These are phyloP conservation scores for Colletotrichum zoysiae DNA, from an alignment of 2,329 filamentous ascomycete genomes.

Conservation along the genomic window DNA sequence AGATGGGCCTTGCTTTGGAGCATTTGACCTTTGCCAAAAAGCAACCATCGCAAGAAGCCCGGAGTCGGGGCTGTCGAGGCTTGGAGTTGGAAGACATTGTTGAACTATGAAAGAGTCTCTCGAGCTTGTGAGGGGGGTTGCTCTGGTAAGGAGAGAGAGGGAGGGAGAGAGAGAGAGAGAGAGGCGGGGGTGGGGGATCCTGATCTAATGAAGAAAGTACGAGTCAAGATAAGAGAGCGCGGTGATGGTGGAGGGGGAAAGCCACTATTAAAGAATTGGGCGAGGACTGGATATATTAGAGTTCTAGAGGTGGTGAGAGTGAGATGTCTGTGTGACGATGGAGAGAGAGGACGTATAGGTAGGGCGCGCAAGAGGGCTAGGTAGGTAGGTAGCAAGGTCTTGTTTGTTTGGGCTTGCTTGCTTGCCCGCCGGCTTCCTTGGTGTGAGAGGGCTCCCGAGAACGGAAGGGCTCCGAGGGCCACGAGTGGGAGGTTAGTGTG, in stretches of 20 bases:
- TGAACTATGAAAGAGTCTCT: conserved; percentile 32
- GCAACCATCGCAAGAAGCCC: conserved; percentile 66
- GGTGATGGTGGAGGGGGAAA: conserved; percentile 32
- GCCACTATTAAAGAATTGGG: conserved; percentile 39
- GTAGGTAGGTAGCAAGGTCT: too few relatives aligned
- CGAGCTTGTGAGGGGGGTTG: neutral
- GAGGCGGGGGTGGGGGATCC: conserved; percentile 22
- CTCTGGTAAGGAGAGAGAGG: conserved; percentile 22
- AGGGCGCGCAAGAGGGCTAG: conserved; percentile 38
- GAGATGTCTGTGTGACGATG: conserved; percentile 40
- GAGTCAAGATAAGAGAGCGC: conserved; percentile 22
- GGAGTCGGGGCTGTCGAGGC: conserved; percentile 56
- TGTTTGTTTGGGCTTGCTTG: too few relatives aligned
- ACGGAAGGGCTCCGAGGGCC: conserved; percentile 36
- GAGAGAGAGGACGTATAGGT: conserved; percentile 25
- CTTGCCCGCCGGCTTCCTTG: conserved; percentile 26
- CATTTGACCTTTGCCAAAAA: conserved; percentile 70
- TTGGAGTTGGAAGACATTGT: conserved; percentile 46
- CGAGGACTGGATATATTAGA: conserved; percentile 34
- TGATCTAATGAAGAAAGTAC: conserved; percentile 35
- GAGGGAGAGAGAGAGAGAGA: neutral
- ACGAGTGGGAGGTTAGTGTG: conserved; percentile 27
- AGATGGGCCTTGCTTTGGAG: conserved; percentile 65
- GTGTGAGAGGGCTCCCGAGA: conserved; percentile 31
- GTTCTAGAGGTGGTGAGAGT: conserved; percentile 36